These are phyloP conservation scores for Scedosporium apiospermum DNA, from an alignment of 2,329 filamentous ascomycete genomes.

Conservation along the genomic window DNA sequence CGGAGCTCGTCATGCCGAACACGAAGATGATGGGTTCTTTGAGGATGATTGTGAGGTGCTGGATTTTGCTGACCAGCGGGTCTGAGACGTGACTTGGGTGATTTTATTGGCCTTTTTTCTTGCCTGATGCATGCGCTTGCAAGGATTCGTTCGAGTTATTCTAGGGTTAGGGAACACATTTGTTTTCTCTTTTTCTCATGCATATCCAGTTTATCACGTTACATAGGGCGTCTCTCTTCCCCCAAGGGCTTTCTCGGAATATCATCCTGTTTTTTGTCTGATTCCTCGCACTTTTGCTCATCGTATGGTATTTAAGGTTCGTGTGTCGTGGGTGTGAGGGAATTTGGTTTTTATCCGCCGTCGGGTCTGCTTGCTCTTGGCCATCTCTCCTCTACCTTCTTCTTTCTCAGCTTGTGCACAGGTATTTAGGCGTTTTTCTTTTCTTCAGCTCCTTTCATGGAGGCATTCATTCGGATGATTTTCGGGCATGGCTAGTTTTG, in stretches of 20 bases:
- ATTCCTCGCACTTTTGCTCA: too few species aligned
- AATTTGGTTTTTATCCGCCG: too few species aligned
- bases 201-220: neutral
- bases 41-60: slow-evolving; percentile 89
- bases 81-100: slow-evolving; percentile 26
- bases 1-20: slow-evolving; percentile 34
- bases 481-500: neutral
- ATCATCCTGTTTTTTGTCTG: too few species aligned
- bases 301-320: too few species aligned
- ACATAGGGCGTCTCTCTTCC: too few species aligned
- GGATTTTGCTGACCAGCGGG: slow-evolving; percentile 70
- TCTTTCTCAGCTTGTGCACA: neutral
- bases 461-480: neutral
- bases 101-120: neutral
- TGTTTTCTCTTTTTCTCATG: neutral
- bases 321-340: too few species aligned
- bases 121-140: neutral
- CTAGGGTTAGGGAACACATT: neutral
- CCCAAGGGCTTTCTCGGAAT: too few species aligned
- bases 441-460: neutral
- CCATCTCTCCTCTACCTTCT: neutral
- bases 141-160: neutral
- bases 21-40: slow-evolving; percentile 70
- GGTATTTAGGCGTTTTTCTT: neutral
- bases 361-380: neutral